A percentile compares a stretch with the other conserved stretches of the same genome.
These are phyloP conservation scores for Russula sp. DNA, from an alignment of 768 basidiomycete genomes.

Conservation along the genomic window DNA sequence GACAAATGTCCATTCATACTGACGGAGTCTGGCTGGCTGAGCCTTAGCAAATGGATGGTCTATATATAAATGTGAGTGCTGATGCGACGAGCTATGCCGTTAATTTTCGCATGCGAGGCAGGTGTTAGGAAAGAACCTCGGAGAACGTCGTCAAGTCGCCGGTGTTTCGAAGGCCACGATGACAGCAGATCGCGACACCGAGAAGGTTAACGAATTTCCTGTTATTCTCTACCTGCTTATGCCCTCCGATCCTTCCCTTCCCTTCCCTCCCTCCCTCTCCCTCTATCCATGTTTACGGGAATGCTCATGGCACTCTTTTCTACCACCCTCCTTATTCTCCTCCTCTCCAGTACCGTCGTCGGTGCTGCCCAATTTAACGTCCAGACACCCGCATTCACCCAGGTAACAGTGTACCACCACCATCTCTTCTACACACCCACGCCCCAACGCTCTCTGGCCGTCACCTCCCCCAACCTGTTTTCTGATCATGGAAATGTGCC, in stretches of 20 bases:
- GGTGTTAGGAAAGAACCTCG: too few species aligned
- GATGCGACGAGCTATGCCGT: too few species aligned
- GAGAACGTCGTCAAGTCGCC: too few species aligned
- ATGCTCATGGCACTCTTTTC: constrained; percentile 81
- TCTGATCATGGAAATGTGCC: not conserved
- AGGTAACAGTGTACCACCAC: constrained; percentile 33
- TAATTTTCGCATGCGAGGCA: too few species aligned
- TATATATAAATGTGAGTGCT: too few species aligned
- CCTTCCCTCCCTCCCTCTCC: constrained; percentile 22
- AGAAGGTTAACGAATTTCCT: not conserved
- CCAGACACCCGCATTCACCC: constrained; percentile 41
- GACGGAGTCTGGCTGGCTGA: too few species aligned
- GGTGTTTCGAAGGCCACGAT: not conserved
- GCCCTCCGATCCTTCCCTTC: constrained; percentile 14
- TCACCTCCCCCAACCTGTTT: not conserved
- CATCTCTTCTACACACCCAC: not conserved
- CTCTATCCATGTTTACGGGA: constrained; percentile 24
- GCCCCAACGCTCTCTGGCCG: not conserved
- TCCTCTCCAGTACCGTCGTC: constrained; percentile 46
- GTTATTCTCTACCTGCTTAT: not conserved
- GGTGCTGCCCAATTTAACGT: constrained; percentile 46
- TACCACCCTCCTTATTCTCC: constrained; percentile 55
- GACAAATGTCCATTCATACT: too few species aligned
- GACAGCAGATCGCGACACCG: not conserved
- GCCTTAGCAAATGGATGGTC: too few species aligned